These are phyloP conservation scores for Aquilaria malaccensis DNA, from an alignment of 345 rosid species.

Conservation along the genomic window DNA sequence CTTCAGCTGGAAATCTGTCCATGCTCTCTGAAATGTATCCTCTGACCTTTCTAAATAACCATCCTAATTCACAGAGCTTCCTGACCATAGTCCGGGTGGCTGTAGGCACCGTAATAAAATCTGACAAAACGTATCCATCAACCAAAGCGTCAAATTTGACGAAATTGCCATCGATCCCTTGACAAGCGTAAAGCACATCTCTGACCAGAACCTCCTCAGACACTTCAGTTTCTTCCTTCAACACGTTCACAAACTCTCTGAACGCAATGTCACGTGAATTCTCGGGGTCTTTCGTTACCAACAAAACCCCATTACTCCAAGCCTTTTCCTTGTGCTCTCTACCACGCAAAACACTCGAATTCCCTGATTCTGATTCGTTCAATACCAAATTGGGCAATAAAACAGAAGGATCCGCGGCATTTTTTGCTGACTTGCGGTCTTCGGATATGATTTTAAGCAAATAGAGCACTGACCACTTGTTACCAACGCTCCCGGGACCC, in stretches of 20 bases:
- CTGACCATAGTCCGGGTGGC: conserved; percentile 64
- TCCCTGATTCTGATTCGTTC: conserved; percentile 23
- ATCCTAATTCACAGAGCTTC: conserved; percentile 90
- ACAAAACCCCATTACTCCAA: conserved; percentile 67
- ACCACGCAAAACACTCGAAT: conserved; percentile 21
- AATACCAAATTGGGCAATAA: conserved; percentile 57
- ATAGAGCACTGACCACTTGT: conserved; percentile 89
- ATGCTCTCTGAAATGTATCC: conserved; percentile 57
- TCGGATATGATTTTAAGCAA: conserved; percentile 76
- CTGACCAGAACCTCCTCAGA: conserved; percentile 81
- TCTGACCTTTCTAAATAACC: conserved; percentile 90
- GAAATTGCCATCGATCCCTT: conserved; percentile 90
- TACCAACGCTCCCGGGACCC: conserved; percentile 82
- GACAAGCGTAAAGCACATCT: conserved; percentile 88
- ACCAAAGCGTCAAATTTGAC: conserved; percentile 53
- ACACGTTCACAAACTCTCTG: conserved; percentile 60
- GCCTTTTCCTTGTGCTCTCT: conserved; percentile 32
- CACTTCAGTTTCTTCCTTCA: conserved; percentile 85
- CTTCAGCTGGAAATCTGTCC: conserved; percentile 76
- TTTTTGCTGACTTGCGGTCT: conserved; percentile 37
- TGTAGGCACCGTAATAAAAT: conserved; percentile 56
- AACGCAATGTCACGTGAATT: conserved; percentile 74
- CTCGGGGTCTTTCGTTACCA: conserved; percentile 68
- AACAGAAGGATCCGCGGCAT: conserved; percentile 32
- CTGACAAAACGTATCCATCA: conserved; percentile 68